These are phyloP conservation scores for Aristolochia californica DNA, from an alignment of 164 flowering plant species.

Conservation along the genomic window DNA sequence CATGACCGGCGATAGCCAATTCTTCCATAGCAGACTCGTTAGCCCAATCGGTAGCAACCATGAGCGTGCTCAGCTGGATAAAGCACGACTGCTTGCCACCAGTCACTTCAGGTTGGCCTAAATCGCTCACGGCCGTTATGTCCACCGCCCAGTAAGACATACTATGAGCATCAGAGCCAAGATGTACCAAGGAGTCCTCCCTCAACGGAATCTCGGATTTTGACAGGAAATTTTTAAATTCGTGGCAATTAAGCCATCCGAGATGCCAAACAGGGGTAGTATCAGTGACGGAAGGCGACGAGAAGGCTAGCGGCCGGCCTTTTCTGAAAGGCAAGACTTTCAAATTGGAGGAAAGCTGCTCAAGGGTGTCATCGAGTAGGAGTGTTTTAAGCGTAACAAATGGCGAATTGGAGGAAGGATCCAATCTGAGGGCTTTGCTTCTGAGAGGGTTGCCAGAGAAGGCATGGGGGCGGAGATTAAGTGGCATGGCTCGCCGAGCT, in stretches of 20 bases:
- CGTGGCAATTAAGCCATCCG: slow-evolving; percentile 63
- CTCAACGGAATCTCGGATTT: slow-evolving; percentile 27
- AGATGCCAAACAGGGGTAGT: slow-evolving; percentile 47
- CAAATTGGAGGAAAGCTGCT: slow-evolving; percentile 15
- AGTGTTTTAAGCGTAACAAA: slow-evolving; percentile 42
- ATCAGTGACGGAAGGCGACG: slow-evolving; percentile 13
- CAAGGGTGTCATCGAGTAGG: slow-evolving; percentile 19
- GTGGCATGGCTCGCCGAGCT: slow-evolving; percentile 32
- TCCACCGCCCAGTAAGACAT: slow-evolving; percentile 77
- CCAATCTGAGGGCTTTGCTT: slow-evolving; percentile 40
- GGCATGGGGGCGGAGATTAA: slow-evolving; percentile 39
- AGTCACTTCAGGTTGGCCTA: slow-evolving; percentile 25
- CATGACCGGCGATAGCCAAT: slow-evolving; percentile 91
- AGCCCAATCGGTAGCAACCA: slow-evolving; percentile 96
- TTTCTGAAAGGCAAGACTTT: slow-evolving; percentile 41
- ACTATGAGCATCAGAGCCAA: slow-evolving; percentile 41
- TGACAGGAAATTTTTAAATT: slow-evolving; percentile 34
- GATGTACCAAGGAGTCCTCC: slow-evolving; percentile 50
- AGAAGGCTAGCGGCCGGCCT: slow-evolving; percentile 61
- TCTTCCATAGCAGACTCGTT: slow-evolving; percentile 58
- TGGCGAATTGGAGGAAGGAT: slow-evolving; percentile 45
- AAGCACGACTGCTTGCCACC: slow-evolving; percentile 37
- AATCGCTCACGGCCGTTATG: slow-evolving; percentile 24
- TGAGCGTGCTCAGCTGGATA: slow-evolving; percentile 75
- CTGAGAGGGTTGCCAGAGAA: slow-evolving; percentile 72